These are phyloP conservation scores for Ophiobolus disseminans DNA, from an alignment of 2,329 filamentous ascomycete species.

Conservation along the genomic window DNA sequence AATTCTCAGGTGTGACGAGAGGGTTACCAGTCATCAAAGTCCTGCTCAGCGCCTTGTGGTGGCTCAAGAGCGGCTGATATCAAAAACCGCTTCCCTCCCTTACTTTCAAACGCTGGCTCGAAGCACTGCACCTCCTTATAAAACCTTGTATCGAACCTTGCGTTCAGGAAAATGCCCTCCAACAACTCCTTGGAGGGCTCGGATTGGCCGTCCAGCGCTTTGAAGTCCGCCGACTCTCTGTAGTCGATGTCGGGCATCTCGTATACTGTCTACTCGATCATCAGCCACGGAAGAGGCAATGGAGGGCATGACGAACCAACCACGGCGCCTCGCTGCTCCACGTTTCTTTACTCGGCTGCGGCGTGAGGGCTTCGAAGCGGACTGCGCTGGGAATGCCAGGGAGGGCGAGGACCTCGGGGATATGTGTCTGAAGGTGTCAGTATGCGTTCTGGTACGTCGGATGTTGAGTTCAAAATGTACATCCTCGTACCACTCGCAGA, in stretches of 20 bases:
- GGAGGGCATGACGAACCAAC: constrained; percentile 14
- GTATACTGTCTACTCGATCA: constrained; percentile 24
- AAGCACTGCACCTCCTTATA: constrained; percentile 19
- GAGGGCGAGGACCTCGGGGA: constrained; percentile 29
- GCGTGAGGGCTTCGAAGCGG: constrained; percentile 29
- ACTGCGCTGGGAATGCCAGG: constrained; percentile 31
- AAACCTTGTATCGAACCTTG: constrained; percentile 38
- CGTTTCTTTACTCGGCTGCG: constrained; percentile 5
- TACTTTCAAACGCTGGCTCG: background rate
- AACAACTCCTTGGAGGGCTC: constrained; percentile 26
- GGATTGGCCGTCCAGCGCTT: constrained; percentile 29
- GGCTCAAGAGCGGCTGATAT: constrained; percentile 18
- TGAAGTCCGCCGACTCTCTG: constrained; percentile 28
- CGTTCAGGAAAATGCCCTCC: constrained; percentile 31
- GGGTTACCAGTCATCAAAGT: constrained; percentile 34
- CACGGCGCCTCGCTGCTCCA: constrained; percentile 23
- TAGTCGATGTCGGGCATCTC: constrained; percentile 34
- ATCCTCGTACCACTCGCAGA: constrained; percentile 41
- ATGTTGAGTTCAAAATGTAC: constrained; percentile 4
- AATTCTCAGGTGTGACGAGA: no score
- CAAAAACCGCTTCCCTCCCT: constrained; percentile 8
- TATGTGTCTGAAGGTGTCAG: constrained; percentile 12
- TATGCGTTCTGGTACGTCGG: background rate
- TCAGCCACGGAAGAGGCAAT: background rate
- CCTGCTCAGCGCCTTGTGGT: constrained; percentile 2